Evolutionary conservation across 345 rosid genomes (phyloP).

Genomic region (Moricandia moricandioides): DNA sequence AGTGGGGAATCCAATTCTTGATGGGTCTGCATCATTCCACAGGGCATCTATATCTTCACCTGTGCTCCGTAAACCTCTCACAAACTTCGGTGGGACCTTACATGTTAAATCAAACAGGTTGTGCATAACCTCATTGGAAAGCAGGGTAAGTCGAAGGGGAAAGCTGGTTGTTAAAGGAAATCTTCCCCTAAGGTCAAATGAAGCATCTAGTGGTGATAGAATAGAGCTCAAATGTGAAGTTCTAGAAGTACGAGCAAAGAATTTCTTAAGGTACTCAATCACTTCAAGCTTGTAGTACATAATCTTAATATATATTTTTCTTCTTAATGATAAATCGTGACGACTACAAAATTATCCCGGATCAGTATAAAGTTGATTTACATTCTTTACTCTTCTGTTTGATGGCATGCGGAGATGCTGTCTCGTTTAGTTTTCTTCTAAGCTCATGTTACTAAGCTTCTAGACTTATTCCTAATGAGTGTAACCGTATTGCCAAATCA

Average conservation of each 20-base stretch:
- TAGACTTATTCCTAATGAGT: background rate
- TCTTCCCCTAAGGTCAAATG: slow-evolving; percentile 80
- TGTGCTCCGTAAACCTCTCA: slow-evolving; percentile 78
- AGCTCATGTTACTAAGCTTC: background rate
- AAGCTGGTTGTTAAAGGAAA: slow-evolving; percentile 84
- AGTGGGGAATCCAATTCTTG: slow-evolving; percentile 85
- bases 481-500: slow-evolving; percentile 39
- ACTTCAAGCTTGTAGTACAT: background rate
- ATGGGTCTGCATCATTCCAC: slow-evolving; percentile 89
- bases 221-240: slow-evolving; percentile 94
- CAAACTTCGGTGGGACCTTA: slow-evolving; percentile 85
- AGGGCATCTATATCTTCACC: slow-evolving; percentile 91
- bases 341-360: background rate
- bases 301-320: background rate
- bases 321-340: background rate
- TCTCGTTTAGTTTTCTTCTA: background rate
- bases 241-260: slow-evolving; percentile 93
- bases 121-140: slow-evolving; percentile 73
- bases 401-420: no score
- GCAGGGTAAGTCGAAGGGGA: slow-evolving; percentile 89
- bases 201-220: slow-evolving; percentile 66
- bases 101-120: slow-evolving; percentile 86
- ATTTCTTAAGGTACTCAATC: slow-evolving; percentile 62
- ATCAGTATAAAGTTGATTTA: background rate
- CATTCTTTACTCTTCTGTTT: background rate